phyloP scores from a whole-genome alignment of 2,329 filamentous ascomycete species.

The Pezicula carpinea region DNA sequence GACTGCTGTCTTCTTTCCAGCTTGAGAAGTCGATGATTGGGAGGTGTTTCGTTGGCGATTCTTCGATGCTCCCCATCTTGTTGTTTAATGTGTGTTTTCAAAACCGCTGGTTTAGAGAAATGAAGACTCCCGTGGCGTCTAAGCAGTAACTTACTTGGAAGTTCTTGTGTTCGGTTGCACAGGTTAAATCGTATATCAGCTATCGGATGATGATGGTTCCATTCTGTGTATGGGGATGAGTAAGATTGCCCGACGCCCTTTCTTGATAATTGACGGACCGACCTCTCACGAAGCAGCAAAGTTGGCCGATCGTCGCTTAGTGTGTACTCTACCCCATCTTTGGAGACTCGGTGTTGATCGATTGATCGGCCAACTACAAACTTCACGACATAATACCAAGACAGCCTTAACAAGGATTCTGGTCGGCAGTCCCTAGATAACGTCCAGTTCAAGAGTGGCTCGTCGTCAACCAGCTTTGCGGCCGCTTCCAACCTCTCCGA shows the following conservation, averaged over 20 bases:
- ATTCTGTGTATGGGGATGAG: neutral
- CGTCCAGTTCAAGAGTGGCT: no score
- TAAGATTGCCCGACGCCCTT: neutral
- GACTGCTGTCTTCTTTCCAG: constrained; percentile 15
- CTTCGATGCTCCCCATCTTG: neutral
- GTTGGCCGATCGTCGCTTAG: constrained; percentile 5
- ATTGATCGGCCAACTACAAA: constrained; percentile 6
- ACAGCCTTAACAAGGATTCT: no score
- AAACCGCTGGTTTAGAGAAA: no score
- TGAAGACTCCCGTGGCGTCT: no score
- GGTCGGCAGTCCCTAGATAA: no score
- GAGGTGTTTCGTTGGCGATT: constrained; percentile 5
- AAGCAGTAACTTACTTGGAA: neutral
- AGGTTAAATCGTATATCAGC: neutral
- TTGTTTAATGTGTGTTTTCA: no score
- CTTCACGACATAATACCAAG: neutral
- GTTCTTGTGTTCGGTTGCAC: neutral
- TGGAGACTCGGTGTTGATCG: neutral
- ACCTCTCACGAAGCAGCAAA: neutral
- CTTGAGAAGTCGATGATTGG: constrained; percentile 21
- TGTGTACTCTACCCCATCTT: neutral
- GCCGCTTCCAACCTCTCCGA: neutral
- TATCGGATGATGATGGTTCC: neutral
- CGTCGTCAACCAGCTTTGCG: neutral
- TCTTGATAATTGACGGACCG: neutral